Evolutionary conservation across 2,329 filamentous ascomycete species (phyloP).

Genomic region (Macrophomina tecta): DNA sequence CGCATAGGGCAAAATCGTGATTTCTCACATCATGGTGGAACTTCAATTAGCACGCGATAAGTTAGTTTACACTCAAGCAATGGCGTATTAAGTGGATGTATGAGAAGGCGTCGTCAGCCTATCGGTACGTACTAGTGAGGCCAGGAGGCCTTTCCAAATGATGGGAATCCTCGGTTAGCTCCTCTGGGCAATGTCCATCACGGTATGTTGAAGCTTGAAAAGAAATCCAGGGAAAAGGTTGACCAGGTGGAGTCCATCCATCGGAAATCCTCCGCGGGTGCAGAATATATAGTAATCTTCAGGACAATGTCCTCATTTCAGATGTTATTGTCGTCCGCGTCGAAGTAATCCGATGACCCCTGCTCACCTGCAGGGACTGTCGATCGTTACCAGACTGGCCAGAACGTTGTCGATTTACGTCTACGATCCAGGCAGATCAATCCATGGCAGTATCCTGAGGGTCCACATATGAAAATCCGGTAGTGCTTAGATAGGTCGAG

Average conservation of each 20-base stretch:
- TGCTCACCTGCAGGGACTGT: conserved; percentile 13
- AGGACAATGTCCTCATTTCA: conserved; percentile 16
- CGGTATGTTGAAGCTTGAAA: conserved; percentile 11
- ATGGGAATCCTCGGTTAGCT: conserved; percentile 3
- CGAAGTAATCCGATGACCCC: conserved; percentile 28
- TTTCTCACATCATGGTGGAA: conserved; percentile 15
- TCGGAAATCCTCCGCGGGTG: conserved; percentile 22
- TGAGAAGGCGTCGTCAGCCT: conserved; percentile 22
- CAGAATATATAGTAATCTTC: conserved; percentile 22
- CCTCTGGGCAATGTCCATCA: conserved; percentile 9
- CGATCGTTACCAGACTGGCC: conserved; percentile 25
- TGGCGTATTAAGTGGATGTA: conserved; percentile 11
- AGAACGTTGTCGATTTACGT: conserved; percentile 25
- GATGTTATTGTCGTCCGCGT: conserved; percentile 25
- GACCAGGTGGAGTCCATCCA: background rate
- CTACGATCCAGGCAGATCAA: conserved; percentile 24
- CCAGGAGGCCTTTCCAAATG: conserved; percentile 26
- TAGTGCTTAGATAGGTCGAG: background rate
- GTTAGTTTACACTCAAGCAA: conserved; percentile 28
- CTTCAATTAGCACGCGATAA: conserved; percentile 24
- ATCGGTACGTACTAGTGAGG: conserved; percentile 29
- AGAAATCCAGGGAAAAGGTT: conserved; percentile 1
- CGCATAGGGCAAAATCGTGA: conserved; percentile 18
- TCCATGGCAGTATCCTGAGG: conserved; percentile 14
- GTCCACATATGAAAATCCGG: conserved; percentile 8